phyloP scores from a whole-genome alignment of 345 rosid species.

The Brassica cretica region DNA sequence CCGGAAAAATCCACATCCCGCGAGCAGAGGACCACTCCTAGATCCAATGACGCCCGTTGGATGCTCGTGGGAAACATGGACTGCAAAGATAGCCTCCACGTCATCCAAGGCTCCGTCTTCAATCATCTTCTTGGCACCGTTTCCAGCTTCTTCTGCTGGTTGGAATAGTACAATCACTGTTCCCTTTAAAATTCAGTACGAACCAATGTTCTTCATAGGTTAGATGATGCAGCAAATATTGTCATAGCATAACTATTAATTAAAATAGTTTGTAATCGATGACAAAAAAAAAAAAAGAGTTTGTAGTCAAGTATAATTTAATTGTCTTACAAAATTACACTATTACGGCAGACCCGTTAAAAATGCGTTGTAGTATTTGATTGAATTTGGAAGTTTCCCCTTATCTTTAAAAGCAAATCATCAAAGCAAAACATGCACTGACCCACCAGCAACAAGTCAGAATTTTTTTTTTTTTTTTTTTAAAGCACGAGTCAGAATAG shows the following conservation, averaged over 20 bases:
- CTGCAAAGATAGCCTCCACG: slow-evolving; percentile 78
- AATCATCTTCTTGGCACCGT: slow-evolving; percentile 86
- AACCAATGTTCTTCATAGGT: background rate
- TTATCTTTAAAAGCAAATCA: slow-evolving; percentile 1
- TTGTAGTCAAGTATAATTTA: background rate
- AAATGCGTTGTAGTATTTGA: background rate
- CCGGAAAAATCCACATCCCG: slow-evolving; percentile 87
- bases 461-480: background rate
- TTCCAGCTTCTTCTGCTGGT: slow-evolving; percentile 97
- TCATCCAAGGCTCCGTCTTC: slow-evolving; percentile 70
- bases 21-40: slow-evolving; percentile 80
- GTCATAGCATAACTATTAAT: background rate
- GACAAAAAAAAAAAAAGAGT: background rate
- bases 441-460: slow-evolving; percentile 6
- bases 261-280: background rate
- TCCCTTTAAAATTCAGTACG: slow-evolving; percentile 46
- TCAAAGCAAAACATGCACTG: background rate
- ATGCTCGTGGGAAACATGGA: slow-evolving; percentile 78
- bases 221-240: background rate
- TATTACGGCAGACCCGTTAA: background rate
- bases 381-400: background rate
- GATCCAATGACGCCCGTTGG: slow-evolving; percentile 81
- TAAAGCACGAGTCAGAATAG: background rate
- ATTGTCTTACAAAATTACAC: background rate
- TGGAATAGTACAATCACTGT: slow-evolving; percentile 82